These are phyloP conservation scores for Pseudogymnoascus sp. DNA, from an alignment of 2,329 filamentous ascomycete genomes.

Conservation along the genomic window DNA sequence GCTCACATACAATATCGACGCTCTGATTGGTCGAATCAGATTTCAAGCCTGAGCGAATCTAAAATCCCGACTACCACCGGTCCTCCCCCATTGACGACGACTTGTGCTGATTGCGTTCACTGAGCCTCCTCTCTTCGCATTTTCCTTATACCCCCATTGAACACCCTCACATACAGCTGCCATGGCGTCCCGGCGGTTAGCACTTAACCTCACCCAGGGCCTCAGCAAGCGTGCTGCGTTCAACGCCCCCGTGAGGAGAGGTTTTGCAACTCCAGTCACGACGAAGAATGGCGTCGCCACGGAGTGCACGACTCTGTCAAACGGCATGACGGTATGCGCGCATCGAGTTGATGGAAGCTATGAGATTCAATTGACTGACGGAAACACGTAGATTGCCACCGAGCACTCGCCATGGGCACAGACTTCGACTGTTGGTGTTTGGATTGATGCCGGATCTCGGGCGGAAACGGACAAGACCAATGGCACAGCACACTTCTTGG, in stretches of 20 bases:
- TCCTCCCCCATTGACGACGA: conserved; percentile 9
- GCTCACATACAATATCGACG: neutral
- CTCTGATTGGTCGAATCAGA: conserved; percentile 17
- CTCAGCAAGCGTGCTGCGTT: conserved; percentile 81
- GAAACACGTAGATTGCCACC: conserved; percentile 70
- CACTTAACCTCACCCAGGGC: conserved; percentile 85
- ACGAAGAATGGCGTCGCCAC: conserved; percentile 63
- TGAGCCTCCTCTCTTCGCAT: conserved; percentile 13
- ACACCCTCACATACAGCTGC: conserved; percentile 20
- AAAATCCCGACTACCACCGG: conserved; percentile 12
- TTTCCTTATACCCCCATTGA: conserved; percentile 3
- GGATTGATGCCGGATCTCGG: conserved; percentile 97
- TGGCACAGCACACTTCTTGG: conserved; percentile 98
- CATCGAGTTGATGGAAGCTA: conserved; percentile 13
- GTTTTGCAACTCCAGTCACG: conserved; percentile 78
- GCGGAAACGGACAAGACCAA: conserved; percentile 98
- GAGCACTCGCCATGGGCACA: conserved; percentile 98
- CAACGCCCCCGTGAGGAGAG: conserved; percentile 71
- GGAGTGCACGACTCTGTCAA: conserved; percentile 91
- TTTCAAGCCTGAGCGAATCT: conserved; percentile 13
- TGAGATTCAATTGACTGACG: conserved; percentile 33
- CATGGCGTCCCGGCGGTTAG: conserved; percentile 97
- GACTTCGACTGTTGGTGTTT: conserved; percentile 96
- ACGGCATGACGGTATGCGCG: conserved; percentile 78
- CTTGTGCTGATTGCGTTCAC: conserved; percentile 10